These are phyloP conservation scores for Sporothrix globosa DNA, from an alignment of 2,329 filamentous ascomycete species.

Conservation along the genomic window DNA sequence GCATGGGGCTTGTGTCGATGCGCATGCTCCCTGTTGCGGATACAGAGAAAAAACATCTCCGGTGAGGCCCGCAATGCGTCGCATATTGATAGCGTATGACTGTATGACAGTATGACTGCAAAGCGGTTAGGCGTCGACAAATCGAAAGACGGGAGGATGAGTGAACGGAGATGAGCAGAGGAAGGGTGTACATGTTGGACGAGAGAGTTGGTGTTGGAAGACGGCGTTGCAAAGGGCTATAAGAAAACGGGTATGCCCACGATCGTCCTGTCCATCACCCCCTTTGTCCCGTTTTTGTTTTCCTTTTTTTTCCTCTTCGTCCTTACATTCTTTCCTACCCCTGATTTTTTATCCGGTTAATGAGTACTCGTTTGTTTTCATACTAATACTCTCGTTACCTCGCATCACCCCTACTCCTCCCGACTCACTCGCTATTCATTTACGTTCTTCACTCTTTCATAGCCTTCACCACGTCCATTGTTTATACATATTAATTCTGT, in stretches of 20 bases:
- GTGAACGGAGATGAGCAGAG: not conserved
- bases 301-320: not conserved
- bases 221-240: not conserved
- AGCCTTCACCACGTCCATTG: not conserved
- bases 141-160: constrained; percentile 6
- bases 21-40: not conserved
- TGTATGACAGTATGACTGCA: not conserved
- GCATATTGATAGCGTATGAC: constrained; percentile 1
- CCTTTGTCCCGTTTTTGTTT: constrained; percentile 3
- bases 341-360: not conserved
- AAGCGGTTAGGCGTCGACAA: not conserved
- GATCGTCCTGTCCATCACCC: constrained; percentile 15
- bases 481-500: not conserved
- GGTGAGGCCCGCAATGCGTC: not conserved
- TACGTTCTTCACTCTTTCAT: not conserved
- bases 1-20: too few species aligned
- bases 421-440: not conserved
- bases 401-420: not conserved
- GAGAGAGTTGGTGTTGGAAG: not conserved
- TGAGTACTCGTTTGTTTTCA: constrained; percentile 1
- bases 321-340: not conserved
- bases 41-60: not conserved
- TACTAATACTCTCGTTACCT: constrained; percentile 10
- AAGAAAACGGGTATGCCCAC: constrained; percentile 24
- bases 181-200: not conserved